A percentile compares a stretch with the other conserved stretches of the same genome.
Evolutionary conservation across 768 basidiomycete species (phyloP).

Genomic region (Boletellus sp.): DNA sequence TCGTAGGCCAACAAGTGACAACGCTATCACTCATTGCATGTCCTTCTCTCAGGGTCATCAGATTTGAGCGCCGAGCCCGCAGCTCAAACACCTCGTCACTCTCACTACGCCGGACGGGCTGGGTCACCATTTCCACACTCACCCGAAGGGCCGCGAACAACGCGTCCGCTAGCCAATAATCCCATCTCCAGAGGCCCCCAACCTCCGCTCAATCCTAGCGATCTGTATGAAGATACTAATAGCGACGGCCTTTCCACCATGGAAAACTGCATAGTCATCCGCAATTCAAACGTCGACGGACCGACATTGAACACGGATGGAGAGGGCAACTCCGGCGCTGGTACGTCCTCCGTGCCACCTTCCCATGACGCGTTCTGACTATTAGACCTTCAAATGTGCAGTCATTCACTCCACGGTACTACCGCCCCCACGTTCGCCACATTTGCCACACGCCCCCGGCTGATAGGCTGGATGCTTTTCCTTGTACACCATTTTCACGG

Average conservation of each 20-base stretch:
- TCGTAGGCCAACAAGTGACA: background rate
- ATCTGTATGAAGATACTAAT: background rate
- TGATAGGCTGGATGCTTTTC: no score
- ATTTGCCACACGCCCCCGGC: no score
- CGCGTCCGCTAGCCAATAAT: background rate
- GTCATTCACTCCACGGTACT: conserved; percentile 6
- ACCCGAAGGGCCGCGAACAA: background rate
- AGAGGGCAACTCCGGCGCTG: conserved; percentile 4
- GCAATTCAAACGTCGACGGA: background rate
- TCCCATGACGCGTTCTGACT: background rate
- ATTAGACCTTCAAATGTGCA: background rate
- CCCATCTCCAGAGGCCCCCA: background rate
- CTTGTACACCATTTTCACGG: no score
- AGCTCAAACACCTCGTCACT: background rate
- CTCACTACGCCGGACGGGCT: background rate
- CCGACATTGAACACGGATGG: conserved; percentile 9
- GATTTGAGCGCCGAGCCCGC: background rate
- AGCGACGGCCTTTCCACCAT: background rate
- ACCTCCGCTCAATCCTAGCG: background rate
- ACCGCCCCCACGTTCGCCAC: no score
- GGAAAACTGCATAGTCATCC: conserved; percentile 4
- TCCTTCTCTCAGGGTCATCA: background rate
- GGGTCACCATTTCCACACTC: background rate
- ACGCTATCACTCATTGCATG: background rate
- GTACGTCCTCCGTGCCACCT: conserved; percentile 3